Evolutionary conservation across 2,329 filamentous ascomycete species (phyloP).

Genomic region (Stachybotrys echinatus): DNA sequence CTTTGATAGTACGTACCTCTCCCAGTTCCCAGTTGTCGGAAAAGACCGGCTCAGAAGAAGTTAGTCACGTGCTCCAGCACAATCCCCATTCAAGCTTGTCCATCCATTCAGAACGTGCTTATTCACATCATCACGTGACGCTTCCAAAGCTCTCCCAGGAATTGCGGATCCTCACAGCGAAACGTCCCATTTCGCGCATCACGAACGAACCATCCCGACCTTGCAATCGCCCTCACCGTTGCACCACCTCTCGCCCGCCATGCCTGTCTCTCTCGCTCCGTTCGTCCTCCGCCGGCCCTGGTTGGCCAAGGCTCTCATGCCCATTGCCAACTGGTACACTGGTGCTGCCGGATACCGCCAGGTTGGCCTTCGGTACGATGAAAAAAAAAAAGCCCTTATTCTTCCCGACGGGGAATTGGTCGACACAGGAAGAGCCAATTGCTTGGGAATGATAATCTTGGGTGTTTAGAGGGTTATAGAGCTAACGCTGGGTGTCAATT

Average conservation of each 20-base stretch:
- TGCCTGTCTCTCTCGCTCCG: constrained; percentile 68
- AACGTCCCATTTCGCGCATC: constrained; percentile 28
- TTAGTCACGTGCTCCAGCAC: neutral
- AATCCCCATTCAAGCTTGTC: neutral
- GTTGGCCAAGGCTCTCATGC: constrained; percentile 71
- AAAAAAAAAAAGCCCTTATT: constrained; percentile 1
- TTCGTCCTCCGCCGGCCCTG: constrained; percentile 81
- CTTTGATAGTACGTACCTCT: too few species aligned
- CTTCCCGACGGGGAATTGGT: constrained; percentile 2
- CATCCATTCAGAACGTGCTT: neutral
- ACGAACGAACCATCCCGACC: constrained; percentile 11
- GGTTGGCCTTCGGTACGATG: constrained; percentile 76
- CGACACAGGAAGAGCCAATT: neutral
- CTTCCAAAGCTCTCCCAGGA: constrained; percentile 21
- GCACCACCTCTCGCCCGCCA: constrained; percentile 36
- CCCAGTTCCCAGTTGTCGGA: neutral
- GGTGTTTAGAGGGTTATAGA: neutral
- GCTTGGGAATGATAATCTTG: too few species aligned
- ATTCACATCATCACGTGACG: constrained; percentile 22
- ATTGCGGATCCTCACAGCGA: constrained; percentile 22
- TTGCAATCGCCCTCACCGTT: constrained; percentile 15
- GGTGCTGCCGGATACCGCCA: constrained; percentile 88
- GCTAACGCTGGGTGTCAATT: constrained; percentile 1
- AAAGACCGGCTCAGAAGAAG: neutral
- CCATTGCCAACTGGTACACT: constrained; percentile 82